phyloP scores from a whole-genome alignment of 495 filamentous ascomycete genomes.

The Pyrenula massariospora region DNA sequence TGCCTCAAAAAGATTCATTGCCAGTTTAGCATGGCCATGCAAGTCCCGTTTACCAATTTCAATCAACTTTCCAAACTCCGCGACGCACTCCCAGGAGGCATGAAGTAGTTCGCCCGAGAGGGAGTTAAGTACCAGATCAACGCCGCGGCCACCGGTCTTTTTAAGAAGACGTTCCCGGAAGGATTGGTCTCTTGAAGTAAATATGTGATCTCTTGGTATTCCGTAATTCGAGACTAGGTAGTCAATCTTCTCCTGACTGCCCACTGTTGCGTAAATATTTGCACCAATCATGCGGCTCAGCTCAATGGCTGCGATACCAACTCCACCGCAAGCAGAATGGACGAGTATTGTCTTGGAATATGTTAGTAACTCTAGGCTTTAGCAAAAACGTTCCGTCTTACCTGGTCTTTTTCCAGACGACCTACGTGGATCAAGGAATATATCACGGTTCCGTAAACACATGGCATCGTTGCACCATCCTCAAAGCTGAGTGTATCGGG shows the following conservation, averaged over 20 bases:
- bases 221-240: conserved; percentile 35
- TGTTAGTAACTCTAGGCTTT: too few species aligned
- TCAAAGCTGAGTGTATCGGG: conserved; percentile 13
- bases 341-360: conserved; percentile 50
- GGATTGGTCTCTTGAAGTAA: conserved; percentile 30
- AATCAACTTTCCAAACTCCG: conserved; percentile 34
- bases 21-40: neutral
- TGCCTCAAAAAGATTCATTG: neutral
- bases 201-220: conserved; percentile 43
- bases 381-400: conserved; percentile 23
- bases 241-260: conserved; percentile 35
- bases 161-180: conserved; percentile 31
- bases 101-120: conserved; percentile 25
- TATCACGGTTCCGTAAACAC: conserved; percentile 19
- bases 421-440: conserved; percentile 21
- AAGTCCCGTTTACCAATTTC: conserved; percentile 38
- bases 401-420: conserved; percentile 14
- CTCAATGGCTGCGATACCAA: conserved; percentile 50
- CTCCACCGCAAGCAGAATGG: conserved; percentile 42
- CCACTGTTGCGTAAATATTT: conserved; percentile 47
- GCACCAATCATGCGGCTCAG: conserved; percentile 42
- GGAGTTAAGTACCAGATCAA: conserved; percentile 45
- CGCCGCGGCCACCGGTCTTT: conserved; percentile 28
- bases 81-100: conserved; percentile 29
- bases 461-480: conserved; percentile 18